A percentile compares a stretch with the other conserved stretches of the same genome.
These are phyloP conservation scores for Hypholoma fasciculare DNA, from an alignment of 768 basidiomycete species.

Conservation along the genomic window DNA sequence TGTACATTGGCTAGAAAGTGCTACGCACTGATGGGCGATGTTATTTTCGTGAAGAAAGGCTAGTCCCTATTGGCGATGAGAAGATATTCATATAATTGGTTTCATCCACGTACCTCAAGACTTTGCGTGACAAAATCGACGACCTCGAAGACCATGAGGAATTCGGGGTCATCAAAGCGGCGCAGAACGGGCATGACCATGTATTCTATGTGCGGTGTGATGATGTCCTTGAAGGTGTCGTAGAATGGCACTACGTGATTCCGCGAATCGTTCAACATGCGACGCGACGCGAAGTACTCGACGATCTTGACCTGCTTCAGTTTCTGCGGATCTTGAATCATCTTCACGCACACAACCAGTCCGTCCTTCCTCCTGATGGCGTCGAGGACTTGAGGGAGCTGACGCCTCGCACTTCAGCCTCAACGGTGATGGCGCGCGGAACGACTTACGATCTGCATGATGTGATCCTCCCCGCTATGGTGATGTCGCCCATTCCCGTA, in stretches of 20 bases:
- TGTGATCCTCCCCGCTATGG: conserved; percentile 26
- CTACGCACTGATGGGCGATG: conserved; percentile 30
- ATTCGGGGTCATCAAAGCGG: conserved; percentile 34
- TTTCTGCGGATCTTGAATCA: conserved; percentile 22
- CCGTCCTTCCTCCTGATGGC: conserved; percentile 24
- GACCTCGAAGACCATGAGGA: conserved; percentile 24
- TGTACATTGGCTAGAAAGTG: not conserved
- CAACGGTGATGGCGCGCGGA: not conserved
- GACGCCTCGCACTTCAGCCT: not conserved
- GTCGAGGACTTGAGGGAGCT: conserved; percentile 29
- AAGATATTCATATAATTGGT: not conserved
- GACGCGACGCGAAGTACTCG: conserved; percentile 22
- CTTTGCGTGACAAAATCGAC: conserved; percentile 32
- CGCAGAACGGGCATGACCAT: conserved; percentile 39
- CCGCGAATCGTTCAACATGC: conserved; percentile 19
- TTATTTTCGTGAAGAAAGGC: conserved; percentile 30
- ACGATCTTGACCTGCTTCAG: conserved; percentile 23
- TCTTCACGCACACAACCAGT: conserved; percentile 28
- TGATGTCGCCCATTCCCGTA: conserved; percentile 21
- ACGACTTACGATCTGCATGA: conserved; percentile 25
- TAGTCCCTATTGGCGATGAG: conserved; percentile 21
- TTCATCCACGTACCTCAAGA: conserved; percentile 22
- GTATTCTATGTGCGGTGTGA: conserved; percentile 23
- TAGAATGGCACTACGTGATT: conserved; percentile 27
- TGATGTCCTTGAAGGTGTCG: conserved; percentile 20